Base-by-base conservation (phyloP, 768 basidiomycete species). In the Lepiota subincarnata region DNA sequence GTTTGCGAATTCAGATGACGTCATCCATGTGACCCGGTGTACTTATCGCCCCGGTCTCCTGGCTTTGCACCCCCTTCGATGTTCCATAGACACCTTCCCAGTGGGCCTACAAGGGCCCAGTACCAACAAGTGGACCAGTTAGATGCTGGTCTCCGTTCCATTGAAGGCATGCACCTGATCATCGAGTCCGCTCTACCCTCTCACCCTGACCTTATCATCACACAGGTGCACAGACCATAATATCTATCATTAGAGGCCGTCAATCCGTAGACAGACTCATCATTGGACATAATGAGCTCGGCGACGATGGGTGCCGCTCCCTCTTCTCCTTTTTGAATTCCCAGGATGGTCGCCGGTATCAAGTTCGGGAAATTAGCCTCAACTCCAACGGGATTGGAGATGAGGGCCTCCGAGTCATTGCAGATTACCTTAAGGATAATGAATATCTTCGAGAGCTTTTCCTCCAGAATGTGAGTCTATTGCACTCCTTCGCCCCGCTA, bases 341-440 rank as follows among this genome's bases (percentile, higher is more conserved):
- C 10, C 62, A 69, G 4, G 64, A 68, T 14, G 83, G 81, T 16
- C 65, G 68, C 54, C 67, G 63, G 52, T 72, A 81, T 58, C 63
- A 62, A 43, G 74, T 87, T 51, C 66, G 68, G 1, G 79, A 84
- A 59, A 79, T 87, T 28, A 77, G 73, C 55, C 70, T 87, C 50
- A 84, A 83, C 48, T 71, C 73, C 2, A 85, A 83, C 55, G 63
- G 63, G 7, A 80, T 87, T 24, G 78, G 83, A 7, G 73, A 83
- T 59, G 62, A 64, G 34, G 83, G 83, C 4, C 72, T 87, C 4
- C 62, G 70, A 42, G 76, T 80, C n/a, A 76, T 87, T 38, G 62
- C 75, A 4, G 61, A 68, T 36, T 86, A 82, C 62, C 55, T 87
- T 26, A 66, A 66, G 44, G 67, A 68, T 7, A 85, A 84, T 59